phyloP scores from a whole-genome alignment of 768 basidiomycete species.

The Trametes cinnabarina region DNA sequence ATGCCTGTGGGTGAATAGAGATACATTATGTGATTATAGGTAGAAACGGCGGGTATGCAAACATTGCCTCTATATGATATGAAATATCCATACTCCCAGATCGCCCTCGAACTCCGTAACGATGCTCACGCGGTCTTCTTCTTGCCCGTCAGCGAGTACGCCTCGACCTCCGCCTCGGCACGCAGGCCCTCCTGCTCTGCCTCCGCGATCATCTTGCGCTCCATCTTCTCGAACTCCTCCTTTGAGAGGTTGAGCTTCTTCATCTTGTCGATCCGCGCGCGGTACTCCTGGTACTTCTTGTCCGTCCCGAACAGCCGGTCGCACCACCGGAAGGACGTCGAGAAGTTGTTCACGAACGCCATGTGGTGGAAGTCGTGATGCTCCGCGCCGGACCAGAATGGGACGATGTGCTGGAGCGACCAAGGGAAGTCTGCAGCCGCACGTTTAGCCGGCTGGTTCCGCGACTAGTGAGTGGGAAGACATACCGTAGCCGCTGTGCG shows the following conservation, averaged over 20 bases:
- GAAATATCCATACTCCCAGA: not conserved
- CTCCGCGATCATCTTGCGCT: constrained; percentile 63
- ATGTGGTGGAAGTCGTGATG: constrained; percentile 99
- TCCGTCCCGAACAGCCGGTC: constrained; percentile 91
- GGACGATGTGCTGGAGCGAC: constrained; percentile 88
- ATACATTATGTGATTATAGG: not conserved
- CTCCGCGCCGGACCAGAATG: constrained; percentile 97
- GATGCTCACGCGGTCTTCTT: constrained; percentile 18
- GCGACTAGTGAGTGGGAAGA: constrained; percentile 12
- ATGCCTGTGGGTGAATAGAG: too few species aligned
- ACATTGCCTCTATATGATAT: constrained; percentile 10
- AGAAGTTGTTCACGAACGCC: constrained; percentile 92
- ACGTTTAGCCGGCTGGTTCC: not conserved
- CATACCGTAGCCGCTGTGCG: constrained; percentile 93
- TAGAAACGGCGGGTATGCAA: constrained; percentile 5
- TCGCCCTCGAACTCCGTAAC: not conserved
- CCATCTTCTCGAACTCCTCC: constrained; percentile 52
- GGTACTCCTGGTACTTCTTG: constrained; percentile 81
- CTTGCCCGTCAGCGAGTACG: constrained; percentile 24
- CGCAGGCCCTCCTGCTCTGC: constrained; percentile 70
- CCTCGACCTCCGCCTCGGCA: constrained; percentile 55
- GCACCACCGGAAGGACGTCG: constrained; percentile 93
- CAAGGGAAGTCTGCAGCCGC: constrained; percentile 82
- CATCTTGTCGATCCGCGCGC: constrained; percentile 59
- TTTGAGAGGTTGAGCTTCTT: constrained; percentile 47